Conservation (phyloP, 768 basidiomycete genomes). For the Suillus weaverae region DNA sequence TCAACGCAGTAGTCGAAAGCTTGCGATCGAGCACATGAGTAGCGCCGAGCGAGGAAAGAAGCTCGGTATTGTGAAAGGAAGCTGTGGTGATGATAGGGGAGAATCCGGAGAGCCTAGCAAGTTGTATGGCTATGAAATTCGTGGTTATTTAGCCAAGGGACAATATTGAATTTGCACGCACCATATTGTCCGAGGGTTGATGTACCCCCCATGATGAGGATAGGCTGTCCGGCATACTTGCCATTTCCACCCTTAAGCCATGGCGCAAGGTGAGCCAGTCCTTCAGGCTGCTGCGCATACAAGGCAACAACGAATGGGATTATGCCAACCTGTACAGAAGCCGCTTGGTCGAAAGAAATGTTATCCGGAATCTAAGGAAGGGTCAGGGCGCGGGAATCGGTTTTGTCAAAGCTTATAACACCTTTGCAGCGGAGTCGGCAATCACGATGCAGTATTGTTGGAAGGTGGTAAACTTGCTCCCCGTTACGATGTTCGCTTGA, state of each 20-base stretch:
- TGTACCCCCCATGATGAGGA: constrained; percentile 39
- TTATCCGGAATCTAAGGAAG: constrained; percentile 35
- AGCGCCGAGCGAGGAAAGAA: constrained; percentile 37
- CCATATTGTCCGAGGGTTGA: constrained; percentile 40
- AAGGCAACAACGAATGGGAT: constrained; percentile 34
- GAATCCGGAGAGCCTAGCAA: constrained; percentile 35
- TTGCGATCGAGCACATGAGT: constrained; percentile 38
- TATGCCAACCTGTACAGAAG: constrained; percentile 36
- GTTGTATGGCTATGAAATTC: constrained; percentile 40
- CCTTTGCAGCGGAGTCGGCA: constrained; percentile 25
- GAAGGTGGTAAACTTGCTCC: constrained; percentile 16
- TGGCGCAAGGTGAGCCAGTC: constrained; percentile 31
- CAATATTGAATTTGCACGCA: constrained; percentile 35
- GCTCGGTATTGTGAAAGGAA: constrained; percentile 33
- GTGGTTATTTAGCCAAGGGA: constrained; percentile 32
- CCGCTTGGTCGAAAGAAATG: constrained; percentile 38
- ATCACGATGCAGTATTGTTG: constrained; percentile 29
- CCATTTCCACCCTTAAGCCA: constrained; percentile 34
- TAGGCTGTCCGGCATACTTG: constrained; percentile 32
- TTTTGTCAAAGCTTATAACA: constrained; percentile 2
- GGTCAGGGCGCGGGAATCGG: not conserved
- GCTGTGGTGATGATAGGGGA: constrained; percentile 42
- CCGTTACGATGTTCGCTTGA: constrained; percentile 8
- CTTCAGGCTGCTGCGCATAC: constrained; percentile 28
- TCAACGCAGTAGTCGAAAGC: constrained; percentile 14